Evolutionary conservation across 306 rosid genomes (phyloP).

Genomic region (Benincasa hispida): DNA sequence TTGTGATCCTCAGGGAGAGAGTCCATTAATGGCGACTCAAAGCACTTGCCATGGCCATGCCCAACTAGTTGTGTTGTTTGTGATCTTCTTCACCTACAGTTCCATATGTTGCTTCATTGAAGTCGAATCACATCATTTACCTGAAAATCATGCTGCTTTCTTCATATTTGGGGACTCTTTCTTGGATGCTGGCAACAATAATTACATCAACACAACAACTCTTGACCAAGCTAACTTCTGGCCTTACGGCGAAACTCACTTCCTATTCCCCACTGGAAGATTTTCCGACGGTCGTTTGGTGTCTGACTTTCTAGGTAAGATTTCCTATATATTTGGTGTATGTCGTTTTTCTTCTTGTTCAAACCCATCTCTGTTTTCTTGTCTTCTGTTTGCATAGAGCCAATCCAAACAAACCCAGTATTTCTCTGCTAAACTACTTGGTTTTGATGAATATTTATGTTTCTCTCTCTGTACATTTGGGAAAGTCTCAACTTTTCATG

Average conservation of each 20-base stretch:
- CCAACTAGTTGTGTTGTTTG: neutral
- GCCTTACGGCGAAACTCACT: constrained; percentile 79
- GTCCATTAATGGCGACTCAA: neutral
- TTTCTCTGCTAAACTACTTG: neutral
- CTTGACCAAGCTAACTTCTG: constrained; percentile 89
- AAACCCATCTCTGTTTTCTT: neutral
- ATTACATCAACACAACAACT: constrained; percentile 78
- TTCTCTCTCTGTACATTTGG: neutral
- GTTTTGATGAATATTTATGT: neutral
- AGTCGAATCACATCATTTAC: neutral
- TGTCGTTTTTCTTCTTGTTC: constrained; percentile 15
- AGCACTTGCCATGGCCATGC: neutral
- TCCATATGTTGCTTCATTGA: neutral
- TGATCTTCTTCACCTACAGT: neutral
- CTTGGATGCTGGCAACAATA: constrained; percentile 92
- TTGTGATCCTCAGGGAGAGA: neutral
- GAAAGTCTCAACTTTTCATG: neutral
- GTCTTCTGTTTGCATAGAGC: neutral
- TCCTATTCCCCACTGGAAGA: constrained; percentile 74
- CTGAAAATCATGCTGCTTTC: constrained; percentile 19
- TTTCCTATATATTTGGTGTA: constrained; percentile 12
- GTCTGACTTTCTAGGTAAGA: constrained; percentile 64
- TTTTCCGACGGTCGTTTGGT: constrained; percentile 84
- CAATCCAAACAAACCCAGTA: neutral
- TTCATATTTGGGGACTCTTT: constrained; percentile 85